Percentiles rank a stretch among this genome's conserved stretches.
These are phyloP conservation scores for Diaporthe nobilis DNA, from an alignment of 2,329 filamentous ascomycete species.

Conservation along the genomic window DNA sequence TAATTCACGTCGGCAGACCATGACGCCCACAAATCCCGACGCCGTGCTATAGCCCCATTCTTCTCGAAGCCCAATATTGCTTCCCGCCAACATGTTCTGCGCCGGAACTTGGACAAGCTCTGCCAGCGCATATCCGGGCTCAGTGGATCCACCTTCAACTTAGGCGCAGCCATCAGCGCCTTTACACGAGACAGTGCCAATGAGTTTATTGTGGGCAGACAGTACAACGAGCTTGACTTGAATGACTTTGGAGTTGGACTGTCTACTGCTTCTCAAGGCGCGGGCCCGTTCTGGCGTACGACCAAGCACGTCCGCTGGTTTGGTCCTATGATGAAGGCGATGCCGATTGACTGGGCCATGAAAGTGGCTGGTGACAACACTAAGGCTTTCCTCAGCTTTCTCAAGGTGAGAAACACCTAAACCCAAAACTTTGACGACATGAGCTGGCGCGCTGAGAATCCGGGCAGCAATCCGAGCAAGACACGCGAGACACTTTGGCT, in stretches of 20 bases:
- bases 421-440: not conserved
- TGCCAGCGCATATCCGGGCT: conserved; percentile 29
- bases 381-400: conserved; percentile 16
- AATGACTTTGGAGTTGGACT: conserved; percentile 39
- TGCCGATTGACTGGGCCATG: conserved; percentile 39
- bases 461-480: conserved; percentile 24
- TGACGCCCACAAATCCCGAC: conserved; percentile 31
- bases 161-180: conserved; percentile 43
- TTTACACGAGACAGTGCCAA: conserved; percentile 41
- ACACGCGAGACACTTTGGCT: conserved; percentile 24
- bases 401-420: not conserved
- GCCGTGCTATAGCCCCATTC: conserved; percentile 16
- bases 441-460: not conserved
- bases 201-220: conserved; percentile 42
- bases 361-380: conserved; percentile 35
- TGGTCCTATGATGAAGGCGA: conserved; percentile 38
- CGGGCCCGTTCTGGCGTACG: conserved; percentile 41
- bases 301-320: conserved; percentile 45
- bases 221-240: conserved; percentile 39
- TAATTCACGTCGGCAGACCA: conserved; percentile 23
- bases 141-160: conserved; percentile 23
- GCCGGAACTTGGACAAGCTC: conserved; percentile 35
- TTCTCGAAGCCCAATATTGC: conserved; percentile 33
- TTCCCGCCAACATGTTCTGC: conserved; percentile 16
- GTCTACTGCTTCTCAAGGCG: conserved; percentile 35